phyloP scores from a whole-genome alignment of 768 basidiomycete genomes.

The Gymnopilus dilepis region DNA sequence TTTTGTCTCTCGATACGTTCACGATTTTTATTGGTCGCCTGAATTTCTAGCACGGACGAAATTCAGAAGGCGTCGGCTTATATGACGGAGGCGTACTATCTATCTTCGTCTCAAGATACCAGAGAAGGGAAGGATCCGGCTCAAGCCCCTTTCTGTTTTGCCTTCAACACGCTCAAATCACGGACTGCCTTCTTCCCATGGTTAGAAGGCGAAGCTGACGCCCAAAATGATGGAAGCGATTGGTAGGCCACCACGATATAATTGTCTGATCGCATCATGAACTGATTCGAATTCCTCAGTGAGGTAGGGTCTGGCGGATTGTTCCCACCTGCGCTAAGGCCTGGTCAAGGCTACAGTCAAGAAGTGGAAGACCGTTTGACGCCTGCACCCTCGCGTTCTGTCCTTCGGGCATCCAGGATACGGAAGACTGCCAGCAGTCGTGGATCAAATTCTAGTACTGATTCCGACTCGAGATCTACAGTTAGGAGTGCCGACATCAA shows the following conservation, averaged over 20 bases:
- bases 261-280: background rate
- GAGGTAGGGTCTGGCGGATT: conserved; percentile 26
- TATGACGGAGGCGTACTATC: conserved; percentile 69
- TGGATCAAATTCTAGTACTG: conserved; percentile 4
- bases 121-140: conserved; percentile 49
- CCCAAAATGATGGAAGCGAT: conserved; percentile 10
- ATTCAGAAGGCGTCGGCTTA: conserved; percentile 78
- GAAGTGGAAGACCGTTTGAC: background rate
- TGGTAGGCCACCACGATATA: conserved; percentile 14
- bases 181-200: conserved; percentile 68
- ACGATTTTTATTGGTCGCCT: background rate
- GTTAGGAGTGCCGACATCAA: background rate
- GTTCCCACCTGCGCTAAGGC: conserved; percentile 3
- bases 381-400: background rate
- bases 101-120: conserved; percentile 38
- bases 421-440: background rate
- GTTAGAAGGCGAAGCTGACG: conserved; percentile 62
- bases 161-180: conserved; percentile 52
- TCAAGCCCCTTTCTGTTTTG: conserved; percentile 73
- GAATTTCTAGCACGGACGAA: conserved; percentile 68
- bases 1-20: background rate
- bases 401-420: background rate
- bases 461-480: background rate
- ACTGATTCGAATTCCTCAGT: background rate
- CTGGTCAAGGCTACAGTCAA: background rate